phyloP scores from a whole-genome alignment of 2,329 filamentous ascomycete genomes.

The Calonectria pteridis region DNA sequence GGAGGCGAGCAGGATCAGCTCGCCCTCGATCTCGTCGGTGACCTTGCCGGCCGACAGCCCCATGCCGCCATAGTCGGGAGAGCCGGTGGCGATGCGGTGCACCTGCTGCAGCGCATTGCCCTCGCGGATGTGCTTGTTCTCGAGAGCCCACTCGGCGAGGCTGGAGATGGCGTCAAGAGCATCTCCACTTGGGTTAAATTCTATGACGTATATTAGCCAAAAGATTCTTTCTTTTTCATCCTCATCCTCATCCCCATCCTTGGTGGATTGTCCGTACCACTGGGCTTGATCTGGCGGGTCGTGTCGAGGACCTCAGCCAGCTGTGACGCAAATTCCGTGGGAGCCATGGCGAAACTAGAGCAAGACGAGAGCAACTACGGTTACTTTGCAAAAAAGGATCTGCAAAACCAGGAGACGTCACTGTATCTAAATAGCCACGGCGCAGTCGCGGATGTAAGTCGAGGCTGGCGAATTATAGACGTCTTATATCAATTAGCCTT shows the following conservation, averaged over 20 bases:
- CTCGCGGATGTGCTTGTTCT: constrained; percentile 11
- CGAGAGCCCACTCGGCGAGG: constrained; percentile 1
- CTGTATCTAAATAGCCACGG: constrained; percentile 9
- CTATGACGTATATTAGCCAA: not conserved
- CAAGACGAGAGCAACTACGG: constrained; percentile 4
- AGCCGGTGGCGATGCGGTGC: constrained; percentile 2
- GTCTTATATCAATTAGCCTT: constrained; percentile 14
- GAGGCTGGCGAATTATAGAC: constrained; percentile 8
- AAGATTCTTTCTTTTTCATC: not conserved
- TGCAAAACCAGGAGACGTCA: constrained; percentile 1
- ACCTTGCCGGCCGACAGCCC: not conserved
- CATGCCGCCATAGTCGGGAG: constrained; percentile 10
- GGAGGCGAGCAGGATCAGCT: constrained; percentile 4
- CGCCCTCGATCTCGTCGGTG: not conserved
- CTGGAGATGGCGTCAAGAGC: not conserved
- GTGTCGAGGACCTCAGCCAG: constrained; percentile 4
- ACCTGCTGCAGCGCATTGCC: constrained; percentile 12
- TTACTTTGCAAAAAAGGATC: not conserved
- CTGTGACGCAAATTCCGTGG: not conserved
- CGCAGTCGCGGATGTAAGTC: not conserved
- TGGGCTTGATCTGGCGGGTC: constrained; percentile 6
- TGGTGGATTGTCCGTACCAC: not conserved
- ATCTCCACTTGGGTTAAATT: not conserved
- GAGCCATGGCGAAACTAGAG: not conserved
- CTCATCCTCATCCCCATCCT: not conserved